Conservation (phyloP, 2,329 filamentous ascomycete genomes). For the Paecilomyces formosus region DNA sequence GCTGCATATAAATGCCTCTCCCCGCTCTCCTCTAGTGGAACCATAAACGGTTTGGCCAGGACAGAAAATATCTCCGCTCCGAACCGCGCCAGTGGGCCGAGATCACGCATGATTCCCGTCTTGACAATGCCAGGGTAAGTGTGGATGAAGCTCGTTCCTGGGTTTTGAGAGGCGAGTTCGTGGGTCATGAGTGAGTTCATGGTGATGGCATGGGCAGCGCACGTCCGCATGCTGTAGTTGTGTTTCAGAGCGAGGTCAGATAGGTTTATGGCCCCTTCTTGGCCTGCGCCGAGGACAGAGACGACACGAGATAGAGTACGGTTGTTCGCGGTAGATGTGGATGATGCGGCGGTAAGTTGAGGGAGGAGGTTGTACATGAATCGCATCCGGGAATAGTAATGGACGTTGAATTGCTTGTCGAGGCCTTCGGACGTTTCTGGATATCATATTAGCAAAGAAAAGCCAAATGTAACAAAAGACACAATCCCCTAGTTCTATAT, state of each 20-base stretch:
- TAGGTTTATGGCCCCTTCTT: slow-evolving; percentile 41
- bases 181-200: slow-evolving; percentile 46
- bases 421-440: slow-evolving; percentile 25
- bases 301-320: slow-evolving; percentile 45
- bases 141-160: slow-evolving; percentile 44
- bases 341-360: slow-evolving; percentile 12
- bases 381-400: slow-evolving; percentile 27
- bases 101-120: slow-evolving; percentile 45
- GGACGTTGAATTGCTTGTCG: slow-evolving; percentile 19
- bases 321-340: slow-evolving; percentile 8
- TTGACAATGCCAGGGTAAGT: slow-evolving; percentile 42
- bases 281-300: slow-evolving; percentile 44
- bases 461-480: neutral
- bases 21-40: slow-evolving; percentile 12
- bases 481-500: neutral
- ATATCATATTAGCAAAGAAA: neutral
- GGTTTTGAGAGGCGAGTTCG: slow-evolving; percentile 40
- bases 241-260: slow-evolving; percentile 35
- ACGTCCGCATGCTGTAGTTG: slow-evolving; percentile 15
- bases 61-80: neutral
- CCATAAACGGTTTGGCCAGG: neutral
- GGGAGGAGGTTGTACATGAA: slow-evolving; percentile 27
- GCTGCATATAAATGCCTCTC: slow-evolving; percentile 15
- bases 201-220: slow-evolving; percentile 35
- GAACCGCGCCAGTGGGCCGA: slow-evolving; percentile 20